Conservation (phyloP, 1,284 basidiomycete genomes). For the Wolfiporia cocos region DNA sequence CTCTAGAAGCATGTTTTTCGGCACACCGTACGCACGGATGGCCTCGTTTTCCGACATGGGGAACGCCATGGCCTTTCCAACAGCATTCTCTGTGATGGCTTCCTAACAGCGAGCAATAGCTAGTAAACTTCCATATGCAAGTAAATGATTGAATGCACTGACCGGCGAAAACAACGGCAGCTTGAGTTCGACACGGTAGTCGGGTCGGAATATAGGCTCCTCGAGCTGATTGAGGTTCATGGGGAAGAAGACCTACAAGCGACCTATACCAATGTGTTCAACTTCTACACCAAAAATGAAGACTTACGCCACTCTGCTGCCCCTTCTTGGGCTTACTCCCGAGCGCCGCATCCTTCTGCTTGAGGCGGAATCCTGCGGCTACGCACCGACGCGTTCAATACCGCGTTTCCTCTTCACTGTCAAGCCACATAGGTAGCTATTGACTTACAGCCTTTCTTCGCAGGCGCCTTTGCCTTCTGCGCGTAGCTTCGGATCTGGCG, state of each 20-base stretch:
- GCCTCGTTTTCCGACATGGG: slow-evolving; percentile 39
- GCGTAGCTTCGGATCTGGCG: slow-evolving; percentile 2
- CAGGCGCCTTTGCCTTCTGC: not conserved
- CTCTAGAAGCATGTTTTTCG: slow-evolving; percentile 59
- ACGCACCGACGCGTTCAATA: not conserved
- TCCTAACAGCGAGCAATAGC: slow-evolving; percentile 23
- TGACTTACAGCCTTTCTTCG: not conserved
- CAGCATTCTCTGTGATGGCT: slow-evolving; percentile 27
- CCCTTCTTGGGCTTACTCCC: not conserved
- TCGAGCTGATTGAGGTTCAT: slow-evolving; percentile 29
- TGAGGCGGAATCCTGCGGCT: not conserved
- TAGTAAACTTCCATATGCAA: not conserved
- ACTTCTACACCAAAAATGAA: not conserved
- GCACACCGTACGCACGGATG: slow-evolving; percentile 56
- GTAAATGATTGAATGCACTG: slow-evolving; percentile 10
- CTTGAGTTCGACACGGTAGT: slow-evolving; percentile 23
- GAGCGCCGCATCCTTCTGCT: not conserved
- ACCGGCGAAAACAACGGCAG: slow-evolving; percentile 38
- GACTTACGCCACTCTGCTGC: not conserved
- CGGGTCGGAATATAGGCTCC: slow-evolving; percentile 29
- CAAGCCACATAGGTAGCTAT: not conserved
- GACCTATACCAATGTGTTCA: not conserved
- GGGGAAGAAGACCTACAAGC: slow-evolving; percentile 30
- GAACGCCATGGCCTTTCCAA: slow-evolving; percentile 40
- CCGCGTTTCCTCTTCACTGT: not conserved